A percentile compares a stretch with the other conserved stretches of the same genome.
Evolutionary conservation across 257 asterid genomes (phyloP).

Genomic region (Ocimum tenuiflorum): DNA sequence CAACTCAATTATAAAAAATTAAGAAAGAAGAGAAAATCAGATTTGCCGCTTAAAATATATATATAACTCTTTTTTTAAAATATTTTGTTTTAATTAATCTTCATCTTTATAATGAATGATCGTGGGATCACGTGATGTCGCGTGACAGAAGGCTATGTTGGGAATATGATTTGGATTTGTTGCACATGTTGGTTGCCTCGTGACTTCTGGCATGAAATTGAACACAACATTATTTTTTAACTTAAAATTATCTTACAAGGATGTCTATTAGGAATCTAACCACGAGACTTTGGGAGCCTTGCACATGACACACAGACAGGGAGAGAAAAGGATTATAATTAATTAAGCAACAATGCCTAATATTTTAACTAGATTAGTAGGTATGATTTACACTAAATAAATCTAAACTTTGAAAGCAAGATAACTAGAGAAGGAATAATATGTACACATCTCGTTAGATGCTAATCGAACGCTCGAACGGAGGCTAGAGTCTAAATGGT

Average conservation of each 20-base stretch:
- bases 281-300: conserved; percentile 25
- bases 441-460: too few species aligned
- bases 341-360: not conserved
- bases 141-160: conserved; percentile 49
- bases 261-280: conserved; percentile 45
- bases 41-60: too few species aligned
- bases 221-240: conserved; percentile 15
- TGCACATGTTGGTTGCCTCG: conserved; percentile 36
- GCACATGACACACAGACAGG: conserved; percentile 19
- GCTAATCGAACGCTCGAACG: too few species aligned
- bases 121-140: conserved; percentile 61
- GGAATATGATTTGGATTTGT: conserved; percentile 33
- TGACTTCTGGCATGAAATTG: conserved; percentile 34
- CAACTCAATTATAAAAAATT: too few species aligned
- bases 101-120: not conserved
- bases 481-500: too few species aligned
- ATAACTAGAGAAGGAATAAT: too few species aligned
- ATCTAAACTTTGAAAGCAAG: not conserved
- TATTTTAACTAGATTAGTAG: not conserved
- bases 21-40: too few species aligned
- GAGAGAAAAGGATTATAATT: not conserved
- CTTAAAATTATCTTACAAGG: conserved; percentile 36
- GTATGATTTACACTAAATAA: not conserved
- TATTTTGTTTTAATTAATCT: too few species aligned
- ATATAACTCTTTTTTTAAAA: too few species aligned